Conservation (phyloP, 2,329 filamentous ascomycete genomes). For the Arachnopeziza araneosa region DNA sequence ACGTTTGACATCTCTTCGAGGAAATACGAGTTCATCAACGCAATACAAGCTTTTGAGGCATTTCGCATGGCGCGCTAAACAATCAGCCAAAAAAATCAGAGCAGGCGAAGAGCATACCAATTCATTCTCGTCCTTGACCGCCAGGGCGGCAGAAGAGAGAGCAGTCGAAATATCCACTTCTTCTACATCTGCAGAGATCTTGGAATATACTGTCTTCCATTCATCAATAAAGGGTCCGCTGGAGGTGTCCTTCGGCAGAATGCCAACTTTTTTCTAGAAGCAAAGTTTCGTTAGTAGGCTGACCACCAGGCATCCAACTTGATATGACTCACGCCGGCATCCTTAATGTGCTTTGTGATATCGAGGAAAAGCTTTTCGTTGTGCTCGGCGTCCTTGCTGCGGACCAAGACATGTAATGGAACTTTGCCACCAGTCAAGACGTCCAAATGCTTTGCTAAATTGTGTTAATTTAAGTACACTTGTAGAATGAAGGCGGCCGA, state of each 20-base stretch:
- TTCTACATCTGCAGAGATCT: slow-evolving; percentile 78
- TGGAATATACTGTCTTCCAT: slow-evolving; percentile 80
- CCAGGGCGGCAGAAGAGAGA: slow-evolving; percentile 76
- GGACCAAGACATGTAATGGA: slow-evolving; percentile 84
- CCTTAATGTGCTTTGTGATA: slow-evolving; percentile 81
- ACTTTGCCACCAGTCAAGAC: slow-evolving; percentile 88
- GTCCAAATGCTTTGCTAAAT: slow-evolving; percentile 81
- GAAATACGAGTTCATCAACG: slow-evolving; percentile 92
- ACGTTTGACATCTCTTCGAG: slow-evolving; percentile 97
- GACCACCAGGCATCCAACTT: too few species aligned
- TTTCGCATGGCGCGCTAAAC: slow-evolving; percentile 78
- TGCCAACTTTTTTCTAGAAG: slow-evolving; percentile 77
- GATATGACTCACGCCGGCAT: slow-evolving; percentile 63
- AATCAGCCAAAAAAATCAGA: slow-evolving; percentile 2
- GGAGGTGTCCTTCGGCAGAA: slow-evolving; percentile 77
- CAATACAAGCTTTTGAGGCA: slow-evolving; percentile 88
- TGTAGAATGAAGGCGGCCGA: neutral
- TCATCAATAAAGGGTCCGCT: slow-evolving; percentile 89
- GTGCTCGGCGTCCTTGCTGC: slow-evolving; percentile 84
- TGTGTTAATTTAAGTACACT: slow-evolving; percentile 29
- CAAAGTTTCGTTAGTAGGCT: slow-evolving; percentile 10
- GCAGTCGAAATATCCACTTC: slow-evolving; percentile 81
- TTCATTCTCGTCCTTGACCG: slow-evolving; percentile 92
- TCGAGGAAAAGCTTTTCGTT: slow-evolving; percentile 88
- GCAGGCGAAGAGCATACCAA: slow-evolving; percentile 44